Evolutionary conservation across 1,284 basidiomycete species (phyloP).

Genomic region (Ceratobasidium sp.): DNA sequence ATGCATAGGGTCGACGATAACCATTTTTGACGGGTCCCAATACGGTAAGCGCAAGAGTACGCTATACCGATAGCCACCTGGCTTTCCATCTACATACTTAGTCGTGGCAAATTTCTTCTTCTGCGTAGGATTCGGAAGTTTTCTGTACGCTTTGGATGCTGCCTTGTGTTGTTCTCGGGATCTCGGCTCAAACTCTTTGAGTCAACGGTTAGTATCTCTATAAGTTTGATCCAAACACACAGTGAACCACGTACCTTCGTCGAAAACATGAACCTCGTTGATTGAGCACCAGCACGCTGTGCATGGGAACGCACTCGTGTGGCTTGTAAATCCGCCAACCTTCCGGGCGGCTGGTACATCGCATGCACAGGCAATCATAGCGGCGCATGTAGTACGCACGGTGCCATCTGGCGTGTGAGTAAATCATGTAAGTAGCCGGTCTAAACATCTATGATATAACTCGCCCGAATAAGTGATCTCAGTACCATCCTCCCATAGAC

Average conservation of each 20-base stretch:
- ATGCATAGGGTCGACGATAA: constrained; percentile 50
- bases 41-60: constrained; percentile 44
- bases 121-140: background rate
- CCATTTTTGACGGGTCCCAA: constrained; percentile 48
- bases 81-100: background rate
- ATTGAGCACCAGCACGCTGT: constrained; percentile 16
- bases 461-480: background rate
- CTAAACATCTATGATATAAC: background rate
- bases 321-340: constrained; percentile 9
- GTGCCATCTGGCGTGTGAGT: background rate
- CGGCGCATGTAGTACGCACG: background rate
- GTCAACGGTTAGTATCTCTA: too few species aligned
- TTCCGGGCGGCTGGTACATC: constrained; percentile 11
- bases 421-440: background rate
- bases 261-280: background rate
- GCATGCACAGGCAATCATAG: constrained; percentile 4
- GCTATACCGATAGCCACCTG: constrained; percentile 35
- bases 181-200: background rate
- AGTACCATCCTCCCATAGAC: constrained; percentile 9
- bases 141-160: background rate
- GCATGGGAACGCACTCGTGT: constrained; percentile 2
- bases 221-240: too few species aligned
- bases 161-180: background rate
- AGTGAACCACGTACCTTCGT: background rate
- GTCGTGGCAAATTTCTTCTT: background rate